These are phyloP conservation scores for Acacia crassicarpa DNA, from an alignment of 306 rosid species.

Conservation along the genomic window DNA sequence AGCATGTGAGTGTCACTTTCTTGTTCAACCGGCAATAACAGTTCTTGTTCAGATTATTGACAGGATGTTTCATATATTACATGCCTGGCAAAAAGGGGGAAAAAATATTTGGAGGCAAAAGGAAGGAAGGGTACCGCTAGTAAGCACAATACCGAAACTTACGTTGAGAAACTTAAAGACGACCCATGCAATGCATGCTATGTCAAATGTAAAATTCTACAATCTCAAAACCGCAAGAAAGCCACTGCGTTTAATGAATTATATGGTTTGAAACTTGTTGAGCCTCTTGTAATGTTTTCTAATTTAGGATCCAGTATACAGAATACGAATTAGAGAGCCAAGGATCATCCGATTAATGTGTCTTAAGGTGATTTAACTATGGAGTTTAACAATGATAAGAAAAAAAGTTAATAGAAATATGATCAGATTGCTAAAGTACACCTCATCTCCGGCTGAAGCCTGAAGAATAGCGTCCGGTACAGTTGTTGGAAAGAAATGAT, in stretches of 20 bases:
- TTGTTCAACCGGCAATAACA: neutral
- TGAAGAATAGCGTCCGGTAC: slow-evolving; percentile 88
- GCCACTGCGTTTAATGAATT: neutral
- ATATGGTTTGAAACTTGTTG: neutral
- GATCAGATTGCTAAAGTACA: slow-evolving; percentile 33
- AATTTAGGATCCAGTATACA: neutral
- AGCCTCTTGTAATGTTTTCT: neutral
- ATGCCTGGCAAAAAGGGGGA: neutral
- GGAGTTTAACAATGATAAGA: neutral
- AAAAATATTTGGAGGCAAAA: neutral
- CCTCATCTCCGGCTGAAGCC: slow-evolving; percentile 98
- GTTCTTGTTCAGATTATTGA: neutral
- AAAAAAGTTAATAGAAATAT: neutral
- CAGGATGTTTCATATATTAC: neutral
- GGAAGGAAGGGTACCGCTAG: neutral
- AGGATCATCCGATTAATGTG: neutral
- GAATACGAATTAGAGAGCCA: neutral
- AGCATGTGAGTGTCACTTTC: neutral
- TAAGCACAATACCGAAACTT: neutral
- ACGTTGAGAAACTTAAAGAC: neutral
- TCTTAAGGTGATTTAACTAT: neutral
- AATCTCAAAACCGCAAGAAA: neutral
- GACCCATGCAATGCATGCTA: neutral
- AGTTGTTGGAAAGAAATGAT: slow-evolving; percentile 73
- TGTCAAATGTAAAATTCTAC: neutral